Evolutionary conservation across 2,329 filamentous ascomycete species (phyloP).

Genomic region (Emydomyces testavorans): DNA sequence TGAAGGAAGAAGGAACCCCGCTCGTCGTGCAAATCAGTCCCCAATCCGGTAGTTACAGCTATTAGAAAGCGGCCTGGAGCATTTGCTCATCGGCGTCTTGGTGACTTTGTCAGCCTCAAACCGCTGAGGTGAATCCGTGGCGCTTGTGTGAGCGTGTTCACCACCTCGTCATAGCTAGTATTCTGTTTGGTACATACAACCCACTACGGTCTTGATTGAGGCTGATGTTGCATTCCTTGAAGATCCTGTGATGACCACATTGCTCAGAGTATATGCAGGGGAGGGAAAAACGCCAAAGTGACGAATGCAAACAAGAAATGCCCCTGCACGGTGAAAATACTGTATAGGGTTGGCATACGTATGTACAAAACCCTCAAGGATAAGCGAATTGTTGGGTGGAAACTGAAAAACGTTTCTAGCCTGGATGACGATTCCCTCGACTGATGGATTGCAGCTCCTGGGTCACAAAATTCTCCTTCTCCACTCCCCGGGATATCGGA

Average conservation of each 20-base stretch:
- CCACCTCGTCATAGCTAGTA: background rate
- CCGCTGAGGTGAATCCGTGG: no score
- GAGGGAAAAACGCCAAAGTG: background rate
- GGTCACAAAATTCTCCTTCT: background rate
- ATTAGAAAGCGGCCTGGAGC: constrained; percentile 1
- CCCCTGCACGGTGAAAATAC: background rate
- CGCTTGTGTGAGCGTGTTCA: no score
- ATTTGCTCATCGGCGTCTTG: background rate
- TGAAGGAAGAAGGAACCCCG: background rate
- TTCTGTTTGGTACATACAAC: background rate
- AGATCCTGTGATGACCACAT: background rate
- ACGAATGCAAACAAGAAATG: background rate
- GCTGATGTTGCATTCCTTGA: constrained; percentile 3
- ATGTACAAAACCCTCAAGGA: background rate
- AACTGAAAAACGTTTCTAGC: background rate
- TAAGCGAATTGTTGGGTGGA: background rate
- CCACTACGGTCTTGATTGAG: constrained; percentile 4
- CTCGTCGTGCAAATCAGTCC: constrained; percentile 7
- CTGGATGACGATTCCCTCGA: background rate
- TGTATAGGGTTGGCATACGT: background rate
- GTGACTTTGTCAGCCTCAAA: no score
- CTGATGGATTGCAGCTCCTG: background rate
- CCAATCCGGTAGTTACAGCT: constrained; percentile 2
- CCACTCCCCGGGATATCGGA: background rate
- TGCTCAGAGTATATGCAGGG: background rate